phyloP scores from a whole-genome alignment of 345 rosid genomes.

The Sonneratia caseolaris region DNA sequence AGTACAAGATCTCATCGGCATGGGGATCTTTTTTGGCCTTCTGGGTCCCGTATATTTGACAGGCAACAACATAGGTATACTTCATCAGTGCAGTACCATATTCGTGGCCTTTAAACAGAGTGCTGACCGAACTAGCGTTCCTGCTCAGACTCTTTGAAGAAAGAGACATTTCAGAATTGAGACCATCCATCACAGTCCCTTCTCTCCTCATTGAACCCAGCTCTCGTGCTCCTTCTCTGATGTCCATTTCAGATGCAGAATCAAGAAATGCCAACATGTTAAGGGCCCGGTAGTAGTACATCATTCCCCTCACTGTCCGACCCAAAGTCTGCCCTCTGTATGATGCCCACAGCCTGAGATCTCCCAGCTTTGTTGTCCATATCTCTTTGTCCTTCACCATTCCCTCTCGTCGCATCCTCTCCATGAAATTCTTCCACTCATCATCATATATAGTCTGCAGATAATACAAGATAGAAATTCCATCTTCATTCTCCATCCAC shows the following conservation, averaged over 20 bases:
- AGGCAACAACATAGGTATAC: constrained; percentile 84
- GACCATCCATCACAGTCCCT: constrained; percentile 28
- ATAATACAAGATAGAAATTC: constrained; percentile 78
- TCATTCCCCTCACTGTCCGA: constrained; percentile 97
- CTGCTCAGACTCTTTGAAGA: constrained; percentile 56
- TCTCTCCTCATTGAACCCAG: constrained; percentile 63
- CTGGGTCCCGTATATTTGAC: constrained; percentile 92
- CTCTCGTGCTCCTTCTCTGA: constrained; percentile 65
- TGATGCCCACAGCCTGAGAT: constrained; percentile 95
- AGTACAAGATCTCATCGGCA: constrained; percentile 71
- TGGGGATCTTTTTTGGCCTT: constrained; percentile 82
- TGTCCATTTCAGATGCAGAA: constrained; percentile 94
- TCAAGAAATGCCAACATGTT: constrained; percentile 93
- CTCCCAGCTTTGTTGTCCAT: constrained; percentile 69
- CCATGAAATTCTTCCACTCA: constrained; percentile 89
- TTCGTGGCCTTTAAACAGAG: constrained; percentile 71
- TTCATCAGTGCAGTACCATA: constrained; percentile 92
- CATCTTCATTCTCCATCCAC: constrained; percentile 86
- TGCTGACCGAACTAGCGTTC: constrained; percentile 45
- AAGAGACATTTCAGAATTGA: constrained; percentile 31
- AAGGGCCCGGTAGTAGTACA: constrained; percentile 93
- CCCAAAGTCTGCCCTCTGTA: constrained; percentile 95
- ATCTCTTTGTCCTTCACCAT: constrained; percentile 57
- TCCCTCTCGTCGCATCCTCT: constrained; percentile 88
- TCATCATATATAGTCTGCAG: constrained; percentile 87